Evolutionary conservation across 1,284 basidiomycete species (phyloP).

Genomic region (Cutaneotrichosporon arboriforme): DNA sequence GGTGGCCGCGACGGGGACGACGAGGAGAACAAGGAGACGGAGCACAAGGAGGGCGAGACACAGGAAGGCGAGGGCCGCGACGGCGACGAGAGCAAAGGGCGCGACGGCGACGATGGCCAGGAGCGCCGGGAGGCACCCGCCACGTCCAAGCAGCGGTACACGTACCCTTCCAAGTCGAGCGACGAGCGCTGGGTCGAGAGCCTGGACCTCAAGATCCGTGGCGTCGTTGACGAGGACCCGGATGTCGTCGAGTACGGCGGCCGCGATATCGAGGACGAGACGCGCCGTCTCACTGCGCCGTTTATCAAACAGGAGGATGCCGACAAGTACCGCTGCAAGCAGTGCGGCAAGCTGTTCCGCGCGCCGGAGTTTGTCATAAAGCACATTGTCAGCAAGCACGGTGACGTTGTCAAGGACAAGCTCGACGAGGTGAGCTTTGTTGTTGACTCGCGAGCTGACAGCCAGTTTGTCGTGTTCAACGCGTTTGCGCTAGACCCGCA

Average conservation of each 20-base stretch:
- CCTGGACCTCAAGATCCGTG: slow-evolving; percentile 53
- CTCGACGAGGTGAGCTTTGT: slow-evolving; percentile 42
- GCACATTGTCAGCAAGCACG: slow-evolving; percentile 82
- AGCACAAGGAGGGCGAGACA: neutral
- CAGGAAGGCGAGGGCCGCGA: slow-evolving; percentile 11
- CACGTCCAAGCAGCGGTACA: slow-evolving; percentile 9
- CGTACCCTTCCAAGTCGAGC: slow-evolving; percentile 42
- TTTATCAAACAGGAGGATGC: slow-evolving; percentile 89
- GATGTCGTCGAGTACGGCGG: slow-evolving; percentile 82
- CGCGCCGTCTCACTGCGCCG: slow-evolving; percentile 67
- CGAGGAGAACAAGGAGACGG: slow-evolving; percentile 61
- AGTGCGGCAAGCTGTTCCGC: slow-evolving; percentile 91
- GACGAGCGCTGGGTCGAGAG: slow-evolving; percentile 83
- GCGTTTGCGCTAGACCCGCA: slow-evolving; percentile 90
- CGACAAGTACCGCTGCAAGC: slow-evolving; percentile 90
- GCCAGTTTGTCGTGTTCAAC: slow-evolving; percentile 80
- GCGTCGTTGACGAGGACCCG: slow-evolving; percentile 55
- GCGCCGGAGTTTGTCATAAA: slow-evolving; percentile 93
- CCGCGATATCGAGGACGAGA: slow-evolving; percentile 78
- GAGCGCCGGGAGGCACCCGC: neutral
- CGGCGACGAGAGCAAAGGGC: slow-evolving; percentile 48
- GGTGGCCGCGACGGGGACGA: slow-evolving; percentile 6
- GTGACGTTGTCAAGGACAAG: slow-evolving; percentile 59
- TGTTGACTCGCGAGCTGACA: slow-evolving; percentile 6
- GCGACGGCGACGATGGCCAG: slow-evolving; percentile 24